Conservation (phyloP, 768 basidiomycete genomes). For the Dacryopinax spathularia region DNA sequence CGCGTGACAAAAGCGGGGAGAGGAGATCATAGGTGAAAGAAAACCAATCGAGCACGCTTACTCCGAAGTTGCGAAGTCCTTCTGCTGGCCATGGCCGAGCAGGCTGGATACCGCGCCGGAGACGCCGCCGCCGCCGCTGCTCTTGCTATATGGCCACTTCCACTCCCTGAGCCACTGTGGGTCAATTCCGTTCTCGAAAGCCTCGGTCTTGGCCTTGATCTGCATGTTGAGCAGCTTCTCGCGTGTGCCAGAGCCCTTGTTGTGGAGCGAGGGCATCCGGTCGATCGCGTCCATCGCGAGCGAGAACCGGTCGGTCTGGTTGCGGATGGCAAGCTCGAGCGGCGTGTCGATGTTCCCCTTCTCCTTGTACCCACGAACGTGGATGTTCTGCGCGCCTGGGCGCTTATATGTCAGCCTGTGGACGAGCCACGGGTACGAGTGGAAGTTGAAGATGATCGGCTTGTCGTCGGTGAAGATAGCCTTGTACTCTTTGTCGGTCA, state of each 20-base stretch:
- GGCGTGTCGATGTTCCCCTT: slow-evolving; percentile 23
- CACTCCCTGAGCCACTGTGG: slow-evolving; percentile 14
- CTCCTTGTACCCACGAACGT: slow-evolving; percentile 21
- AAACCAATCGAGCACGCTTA: background rate
- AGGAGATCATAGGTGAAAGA: background rate
- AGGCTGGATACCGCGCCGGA: slow-evolving; percentile 8
- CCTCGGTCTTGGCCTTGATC: slow-evolving; percentile 16
- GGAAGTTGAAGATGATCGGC: slow-evolving; percentile 68
- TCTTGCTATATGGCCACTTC: slow-evolving; percentile 15
- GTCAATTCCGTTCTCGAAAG: slow-evolving; percentile 22
- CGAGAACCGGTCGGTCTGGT: slow-evolving; percentile 13
- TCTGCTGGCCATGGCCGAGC: slow-evolving; percentile 6
- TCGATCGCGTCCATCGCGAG: slow-evolving; percentile 22
- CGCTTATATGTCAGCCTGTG: slow-evolving; percentile 9
- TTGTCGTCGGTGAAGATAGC: slow-evolving; percentile 57
- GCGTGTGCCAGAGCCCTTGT: slow-evolving; percentile 16
- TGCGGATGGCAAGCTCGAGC: slow-evolving; percentile 13
- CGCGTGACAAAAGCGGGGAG: background rate
- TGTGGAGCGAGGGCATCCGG: slow-evolving; percentile 15
- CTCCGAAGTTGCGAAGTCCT: slow-evolving; percentile 11
- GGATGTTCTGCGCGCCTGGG: slow-evolving; percentile 12
- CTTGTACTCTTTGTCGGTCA: slow-evolving; percentile 46
- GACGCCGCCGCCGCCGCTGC: slow-evolving; percentile 9
- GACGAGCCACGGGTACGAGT: slow-evolving; percentile 44
- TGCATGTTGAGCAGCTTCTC: slow-evolving; percentile 18